phyloP scores from a whole-genome alignment of 2,329 filamentous ascomycete species.

The Aspergillus eucalypticola region DNA sequence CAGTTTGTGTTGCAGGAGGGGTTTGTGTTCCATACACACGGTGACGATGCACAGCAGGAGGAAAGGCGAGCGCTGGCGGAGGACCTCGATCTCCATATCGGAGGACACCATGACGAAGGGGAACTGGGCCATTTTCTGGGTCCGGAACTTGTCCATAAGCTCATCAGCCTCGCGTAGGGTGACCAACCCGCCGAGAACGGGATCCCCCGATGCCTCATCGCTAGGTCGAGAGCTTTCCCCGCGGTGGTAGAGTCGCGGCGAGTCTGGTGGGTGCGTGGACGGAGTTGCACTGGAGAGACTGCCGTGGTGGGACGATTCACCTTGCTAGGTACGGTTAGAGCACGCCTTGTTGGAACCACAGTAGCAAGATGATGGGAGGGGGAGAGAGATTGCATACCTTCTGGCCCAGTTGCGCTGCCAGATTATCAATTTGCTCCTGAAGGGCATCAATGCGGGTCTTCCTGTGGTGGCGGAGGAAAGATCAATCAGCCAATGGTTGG shows the following conservation, averaged over 20 bases:
- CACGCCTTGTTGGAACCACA: too few relatives aligned
- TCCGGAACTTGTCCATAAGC: slow-evolving; percentile 10
- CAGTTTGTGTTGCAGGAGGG: slow-evolving; percentile 1
- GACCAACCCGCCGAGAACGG: neutral
- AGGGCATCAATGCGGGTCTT: slow-evolving; percentile 11
- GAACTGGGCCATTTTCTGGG: slow-evolving; percentile 15
- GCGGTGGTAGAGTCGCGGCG: neutral
- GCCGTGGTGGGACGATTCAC: neutral
- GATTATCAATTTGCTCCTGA: slow-evolving; percentile 10
- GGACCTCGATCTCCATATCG: neutral
- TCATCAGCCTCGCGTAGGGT: neutral
- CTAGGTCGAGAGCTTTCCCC: neutral
- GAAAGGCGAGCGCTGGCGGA: slow-evolving; percentile 9
- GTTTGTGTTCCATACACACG: slow-evolving; percentile 4
- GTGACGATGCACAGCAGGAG: slow-evolving; percentile 10
- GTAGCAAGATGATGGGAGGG: too few relatives aligned
- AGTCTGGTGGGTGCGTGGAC: neutral
- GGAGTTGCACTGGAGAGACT: neutral
- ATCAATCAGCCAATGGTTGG: neutral
- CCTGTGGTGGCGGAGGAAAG: neutral
- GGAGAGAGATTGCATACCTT: neutral
- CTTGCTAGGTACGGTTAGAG: neutral
- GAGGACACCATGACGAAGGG: slow-evolving; percentile 12
- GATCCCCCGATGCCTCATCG: neutral
- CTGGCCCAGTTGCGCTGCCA: slow-evolving; percentile 1